phyloP scores from a whole-genome alignment of 352 stramenopile genomes.

The Globisporangium middletonii region DNA sequence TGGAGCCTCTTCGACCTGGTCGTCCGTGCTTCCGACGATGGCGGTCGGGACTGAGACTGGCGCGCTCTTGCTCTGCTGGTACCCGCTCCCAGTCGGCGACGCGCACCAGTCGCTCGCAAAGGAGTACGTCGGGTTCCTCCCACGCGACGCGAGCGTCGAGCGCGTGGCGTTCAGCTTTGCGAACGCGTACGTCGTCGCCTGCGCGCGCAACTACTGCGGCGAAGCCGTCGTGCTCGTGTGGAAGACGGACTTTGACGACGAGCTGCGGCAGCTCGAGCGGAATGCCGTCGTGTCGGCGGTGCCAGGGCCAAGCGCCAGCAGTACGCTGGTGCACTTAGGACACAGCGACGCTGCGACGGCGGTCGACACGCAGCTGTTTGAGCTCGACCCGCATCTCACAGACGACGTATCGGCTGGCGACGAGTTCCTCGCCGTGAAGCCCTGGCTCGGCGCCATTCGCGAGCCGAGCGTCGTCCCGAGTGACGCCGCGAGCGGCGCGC shows the following conservation, averaged over 20 bases:
- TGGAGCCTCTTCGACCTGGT: conserved; percentile 20
- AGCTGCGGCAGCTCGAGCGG: conserved; percentile 37
- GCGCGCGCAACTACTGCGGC: conserved; percentile 24
- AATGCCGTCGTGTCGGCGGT: not conserved
- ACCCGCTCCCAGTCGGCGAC: conserved; percentile 44
- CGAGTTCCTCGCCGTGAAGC: conserved; percentile 57
- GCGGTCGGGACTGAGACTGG: conserved; percentile 42
- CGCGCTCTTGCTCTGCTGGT: conserved; percentile 58
- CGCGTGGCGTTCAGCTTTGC: conserved; percentile 42
- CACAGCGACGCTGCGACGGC: not conserved
- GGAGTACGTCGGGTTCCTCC: conserved; percentile 46
- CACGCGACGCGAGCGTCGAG: conserved; percentile 31
- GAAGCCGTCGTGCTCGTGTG: conserved; percentile 51
- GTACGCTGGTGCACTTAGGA: not conserved
- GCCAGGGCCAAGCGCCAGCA: not conserved
- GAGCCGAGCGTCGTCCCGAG: conserved; percentile 24
- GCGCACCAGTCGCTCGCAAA: conserved; percentile 36
- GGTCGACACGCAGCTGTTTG: conserved; percentile 10
- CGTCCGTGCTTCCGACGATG: conserved; percentile 41
- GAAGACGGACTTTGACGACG: conserved; percentile 72
- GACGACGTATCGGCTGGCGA: conserved; percentile 27
- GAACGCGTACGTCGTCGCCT: conserved; percentile 54
- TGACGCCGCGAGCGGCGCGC: conserved; percentile 2
- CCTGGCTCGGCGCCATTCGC: conserved; percentile 53
- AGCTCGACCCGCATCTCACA: conserved; percentile 1